These are phyloP conservation scores for Exophiala sideris DNA, from an alignment of 2,329 filamentous ascomycete genomes.

Conservation along the genomic window DNA sequence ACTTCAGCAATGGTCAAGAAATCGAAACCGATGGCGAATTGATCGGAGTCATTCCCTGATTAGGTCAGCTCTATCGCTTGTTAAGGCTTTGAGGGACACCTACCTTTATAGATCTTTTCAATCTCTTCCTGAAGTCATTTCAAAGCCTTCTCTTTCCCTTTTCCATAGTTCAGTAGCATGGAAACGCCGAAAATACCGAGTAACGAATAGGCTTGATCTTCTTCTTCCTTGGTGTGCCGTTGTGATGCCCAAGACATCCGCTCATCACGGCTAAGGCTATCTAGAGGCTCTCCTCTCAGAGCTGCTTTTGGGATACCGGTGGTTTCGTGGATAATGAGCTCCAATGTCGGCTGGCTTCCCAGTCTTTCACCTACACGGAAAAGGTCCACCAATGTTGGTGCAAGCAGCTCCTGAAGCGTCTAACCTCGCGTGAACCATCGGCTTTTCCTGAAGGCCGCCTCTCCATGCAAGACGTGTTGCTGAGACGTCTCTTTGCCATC, in stretches of 20 bases:
- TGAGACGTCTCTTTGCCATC: conserved; percentile 6
- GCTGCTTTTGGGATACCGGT: conserved; percentile 13
- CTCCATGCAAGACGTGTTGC: conserved; percentile 2
- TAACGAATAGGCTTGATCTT: conserved; percentile 33
- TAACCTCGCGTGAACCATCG: conserved; percentile 17
- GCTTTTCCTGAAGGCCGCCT: conserved; percentile 7
- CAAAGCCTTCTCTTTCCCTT: conserved; percentile 21
- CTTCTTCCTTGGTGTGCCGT: conserved; percentile 26
- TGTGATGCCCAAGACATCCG: conserved; percentile 28
- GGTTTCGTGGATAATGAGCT: conserved; percentile 11
- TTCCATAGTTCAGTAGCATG: conserved; percentile 35
- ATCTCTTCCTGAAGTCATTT: conserved; percentile 16
- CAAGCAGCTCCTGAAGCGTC: conserved; percentile 22
- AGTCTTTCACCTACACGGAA: conserved; percentile 14
- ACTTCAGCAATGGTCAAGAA: conserved; percentile 20
- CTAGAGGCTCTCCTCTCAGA: conserved; percentile 7
- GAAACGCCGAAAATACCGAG: conserved; percentile 31
- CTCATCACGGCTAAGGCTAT: conserved; percentile 12
- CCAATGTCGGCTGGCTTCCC: conserved; percentile 15
- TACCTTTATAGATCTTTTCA: conserved; percentile 11
- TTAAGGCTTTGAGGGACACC: neutral
- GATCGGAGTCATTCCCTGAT: conserved; percentile 12
- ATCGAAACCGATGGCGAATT: conserved; percentile 17
- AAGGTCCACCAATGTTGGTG: conserved; percentile 17
- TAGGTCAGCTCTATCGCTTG: conserved; percentile 6